Base-by-base conservation (phyloP, 2,329 filamentous ascomycete species). In the Sporothrix brunneoviolacea region DNA sequence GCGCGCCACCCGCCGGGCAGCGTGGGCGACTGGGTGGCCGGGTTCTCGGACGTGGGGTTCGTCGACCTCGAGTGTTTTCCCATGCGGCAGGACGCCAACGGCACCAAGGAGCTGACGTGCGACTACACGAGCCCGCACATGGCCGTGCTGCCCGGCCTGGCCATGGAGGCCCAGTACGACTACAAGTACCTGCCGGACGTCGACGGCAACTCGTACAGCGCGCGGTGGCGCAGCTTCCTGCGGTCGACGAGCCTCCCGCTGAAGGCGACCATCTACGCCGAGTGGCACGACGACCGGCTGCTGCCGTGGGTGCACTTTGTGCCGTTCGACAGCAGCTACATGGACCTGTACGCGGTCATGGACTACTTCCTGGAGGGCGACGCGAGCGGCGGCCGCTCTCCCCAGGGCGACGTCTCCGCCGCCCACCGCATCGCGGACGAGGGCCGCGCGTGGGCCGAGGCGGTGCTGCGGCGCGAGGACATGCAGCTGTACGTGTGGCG, bases 281-380 rank as follows among this genome's bases (percentile, higher is more conserved):
- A 89, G 62, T 89, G 85, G 85, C 84, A 88, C 61, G 84, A 88
- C 61, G 75, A 79, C 39, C 73, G 85, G 8, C 70, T 89, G 1
- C 68, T 80, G 9, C 78, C 83, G 0, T 89, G 85, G 85, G 69
- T 76, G 54, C 86, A 89, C 65, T 89, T 86, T 57, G 77, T 83
- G 1, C 85, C 85, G 2, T 73, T 88, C 60, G 82, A 87, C 62
- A 84, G 83, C 58, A 76, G 77, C 1, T 85, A 79, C 54, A 68
- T 77, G 42, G 85, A 88, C 43, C 61, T 87, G 3, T 87, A 84
- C 57, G 74, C 74, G 4, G 71, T 83, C 10, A 66, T 86, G 60
- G 77, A 83, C 41, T 88, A 82, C 62, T 85, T 88, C 54, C 68
- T 81, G n/a, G 13, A 27, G 19, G 82, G 80, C 1, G 21, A 41